phyloP scores from a whole-genome alignment of 805 yeast genomes.

The Wickerhamomyces tratensis region DNA sequence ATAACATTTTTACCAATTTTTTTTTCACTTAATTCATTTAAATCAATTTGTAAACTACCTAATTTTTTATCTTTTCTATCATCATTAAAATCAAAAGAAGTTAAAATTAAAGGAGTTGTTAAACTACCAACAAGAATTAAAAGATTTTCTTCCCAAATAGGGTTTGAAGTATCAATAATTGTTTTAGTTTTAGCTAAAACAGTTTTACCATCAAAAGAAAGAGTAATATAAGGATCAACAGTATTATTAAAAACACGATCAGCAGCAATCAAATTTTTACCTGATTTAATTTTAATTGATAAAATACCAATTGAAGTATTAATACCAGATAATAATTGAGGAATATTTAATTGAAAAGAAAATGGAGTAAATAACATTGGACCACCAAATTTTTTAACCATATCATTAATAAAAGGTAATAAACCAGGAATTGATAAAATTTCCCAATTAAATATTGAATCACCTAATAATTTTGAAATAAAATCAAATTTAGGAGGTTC shows the following conservation, averaged over 20 bases:
- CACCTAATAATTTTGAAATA: slow-evolving; percentile 62
- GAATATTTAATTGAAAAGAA: slow-evolving; percentile 86
- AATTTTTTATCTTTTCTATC: slow-evolving; percentile 69
- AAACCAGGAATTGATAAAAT: slow-evolving; percentile 82
- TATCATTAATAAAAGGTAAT: slow-evolving; percentile 68
- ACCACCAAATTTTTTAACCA: slow-evolving; percentile 81
- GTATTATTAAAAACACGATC: slow-evolving; percentile 62
- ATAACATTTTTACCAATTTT: slow-evolving; percentile 38
- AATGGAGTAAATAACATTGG: slow-evolving; percentile 85
- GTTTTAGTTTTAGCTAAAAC: slow-evolving; percentile 62
- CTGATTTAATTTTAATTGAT: slow-evolving; percentile 56
- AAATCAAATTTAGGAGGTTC: slow-evolving; percentile 89
- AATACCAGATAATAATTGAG: slow-evolving; percentile 83
- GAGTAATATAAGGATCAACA: slow-evolving; percentile 79
- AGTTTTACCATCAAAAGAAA: slow-evolving; percentile 46
- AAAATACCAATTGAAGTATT: slow-evolving; percentile 84
- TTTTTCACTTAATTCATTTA: slow-evolving; percentile 52
- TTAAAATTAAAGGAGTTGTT: slow-evolving; percentile 72
- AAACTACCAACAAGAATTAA: slow-evolving; percentile 63
- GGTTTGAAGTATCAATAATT: slow-evolving; percentile 56
- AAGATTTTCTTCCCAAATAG: slow-evolving; percentile 79
- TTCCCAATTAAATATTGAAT: slow-evolving; percentile 81
- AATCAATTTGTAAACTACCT: slow-evolving; percentile 68
- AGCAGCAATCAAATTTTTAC: slow-evolving; percentile 59
- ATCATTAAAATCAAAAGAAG: slow-evolving; percentile 69